A percentile compares a stretch with the other conserved stretches of the same genome.
Conservation (phyloP, 441 rosid genomes). For the Adansonia grandidieri region DNA sequence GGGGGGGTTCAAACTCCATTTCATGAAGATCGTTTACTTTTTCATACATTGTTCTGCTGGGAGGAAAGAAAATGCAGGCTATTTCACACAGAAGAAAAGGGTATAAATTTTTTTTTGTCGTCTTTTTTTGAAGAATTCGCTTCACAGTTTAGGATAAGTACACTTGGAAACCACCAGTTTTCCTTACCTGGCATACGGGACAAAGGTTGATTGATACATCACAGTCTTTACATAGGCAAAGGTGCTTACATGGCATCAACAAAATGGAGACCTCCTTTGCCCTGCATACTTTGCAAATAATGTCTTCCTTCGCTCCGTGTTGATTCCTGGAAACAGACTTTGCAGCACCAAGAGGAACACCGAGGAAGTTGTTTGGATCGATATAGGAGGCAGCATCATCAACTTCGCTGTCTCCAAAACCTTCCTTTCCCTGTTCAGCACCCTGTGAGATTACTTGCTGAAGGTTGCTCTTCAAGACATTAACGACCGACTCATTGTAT, state of each 20-base stretch:
- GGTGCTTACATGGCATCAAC: conserved; percentile 84
- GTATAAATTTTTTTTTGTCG: conserved; percentile 22
- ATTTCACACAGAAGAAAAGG: conserved; percentile 20
- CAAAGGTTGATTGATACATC: conserved; percentile 56
- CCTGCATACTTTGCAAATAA: conserved; percentile 70
- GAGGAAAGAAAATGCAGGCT: background rate
- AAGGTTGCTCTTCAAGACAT: conserved; percentile 62
- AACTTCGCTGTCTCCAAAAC: conserved; percentile 78
- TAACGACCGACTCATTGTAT: conserved; percentile 72
- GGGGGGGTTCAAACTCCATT: conserved; percentile 17
- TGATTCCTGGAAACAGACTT: conserved; percentile 32
- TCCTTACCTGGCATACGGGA: conserved; percentile 78
- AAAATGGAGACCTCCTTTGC: conserved; percentile 65
- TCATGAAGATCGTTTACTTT: conserved; percentile 21
- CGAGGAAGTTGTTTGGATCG: conserved; percentile 50
- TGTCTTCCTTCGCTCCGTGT: conserved; percentile 38
- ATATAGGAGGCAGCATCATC: conserved; percentile 70
- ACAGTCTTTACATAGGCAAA: conserved; percentile 81
- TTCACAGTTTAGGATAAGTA: conserved; percentile 49
- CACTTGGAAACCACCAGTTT: conserved; percentile 63
- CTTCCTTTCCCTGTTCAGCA: conserved; percentile 75
- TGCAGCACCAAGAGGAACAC: conserved; percentile 33
- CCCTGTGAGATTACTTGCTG: conserved; percentile 75
- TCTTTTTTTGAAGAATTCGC: conserved; percentile 23
- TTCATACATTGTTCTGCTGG: conserved; percentile 24